These are phyloP conservation scores for Globisporangium canariense DNA, from an alignment of 352 stramenopile genomes.

Conservation along the genomic window DNA sequence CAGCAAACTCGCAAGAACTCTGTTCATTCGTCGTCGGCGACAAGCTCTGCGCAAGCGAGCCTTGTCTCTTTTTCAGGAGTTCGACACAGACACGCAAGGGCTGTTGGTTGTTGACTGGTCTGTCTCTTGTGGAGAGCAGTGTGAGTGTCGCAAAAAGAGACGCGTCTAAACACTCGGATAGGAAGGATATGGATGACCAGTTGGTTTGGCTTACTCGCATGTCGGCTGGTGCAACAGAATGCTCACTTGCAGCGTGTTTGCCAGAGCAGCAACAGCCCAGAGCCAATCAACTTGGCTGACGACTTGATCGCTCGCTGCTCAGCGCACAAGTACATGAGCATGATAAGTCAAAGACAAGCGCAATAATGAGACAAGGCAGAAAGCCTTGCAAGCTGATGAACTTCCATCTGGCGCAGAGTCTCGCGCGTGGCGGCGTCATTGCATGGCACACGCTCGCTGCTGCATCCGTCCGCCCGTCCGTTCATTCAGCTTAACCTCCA, in stretches of 20 bases:
- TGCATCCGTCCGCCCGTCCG: too few relatives aligned
- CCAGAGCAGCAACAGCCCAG: neutral
- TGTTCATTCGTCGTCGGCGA: neutral
- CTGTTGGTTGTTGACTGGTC: neutral
- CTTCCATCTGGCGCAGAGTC: neutral
- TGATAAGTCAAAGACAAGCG: neutral
- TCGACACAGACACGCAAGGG: neutral
- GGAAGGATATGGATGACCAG: neutral
- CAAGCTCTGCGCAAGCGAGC: neutral
- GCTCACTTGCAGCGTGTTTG: neutral
- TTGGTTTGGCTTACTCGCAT: too few relatives aligned
- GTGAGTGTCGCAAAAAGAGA: neutral
- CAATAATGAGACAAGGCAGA: constrained; percentile 9
- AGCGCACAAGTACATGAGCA: too few relatives aligned
- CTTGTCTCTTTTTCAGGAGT: constrained; percentile 5
- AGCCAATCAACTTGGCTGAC: neutral
- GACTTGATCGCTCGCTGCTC: neutral
- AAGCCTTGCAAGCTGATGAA: neutral
- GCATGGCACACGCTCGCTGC: too few relatives aligned
- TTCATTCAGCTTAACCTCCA: neutral
- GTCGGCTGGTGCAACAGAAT: neutral
- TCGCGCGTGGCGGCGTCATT: neutral
- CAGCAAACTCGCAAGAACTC: neutral
- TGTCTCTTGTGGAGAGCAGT: constrained; percentile 6
- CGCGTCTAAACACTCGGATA: constrained; percentile 6